Evolutionary conservation across 768 basidiomycete species (phyloP), one percentile per base, ranked within the genome.

Genomic region (Rhodotorula graminis): DNA sequence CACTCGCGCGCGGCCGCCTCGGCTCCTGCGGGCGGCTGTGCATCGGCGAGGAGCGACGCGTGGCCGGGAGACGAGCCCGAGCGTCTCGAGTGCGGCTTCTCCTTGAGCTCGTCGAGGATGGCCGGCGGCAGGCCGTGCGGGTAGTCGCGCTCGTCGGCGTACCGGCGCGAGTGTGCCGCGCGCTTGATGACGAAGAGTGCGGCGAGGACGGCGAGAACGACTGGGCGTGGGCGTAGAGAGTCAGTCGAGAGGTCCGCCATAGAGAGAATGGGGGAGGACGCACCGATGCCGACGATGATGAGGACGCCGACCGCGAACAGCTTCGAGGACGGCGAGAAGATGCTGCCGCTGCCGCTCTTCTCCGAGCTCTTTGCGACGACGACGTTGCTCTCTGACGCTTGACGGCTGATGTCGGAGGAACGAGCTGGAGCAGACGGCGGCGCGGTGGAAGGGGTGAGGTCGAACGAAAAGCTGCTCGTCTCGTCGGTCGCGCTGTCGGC

Each of bases 71-170:
- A 49, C 16, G 47, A 21, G 7, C 31, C 57, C 31, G 18, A 61
- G 27, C 64, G 58, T 57, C 46, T 59, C 18, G 50, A 40, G n/a
- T 62, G 53, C 42, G 64, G 25, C 42, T 65, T 47, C 37, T 37
- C 37, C 37, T 37, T 37, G 37, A 37, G 5, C 44, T 56, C 55
- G 42, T 56, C 44, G 23, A 25, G 16, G 33, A 57, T 15, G 16
- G 19, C 0, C 15, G 3, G 9, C 50, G 57, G 57, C 62, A 64
- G 56, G 11, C 62, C 61, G 14, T 31, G 40, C 21, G 71, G 71
- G 52, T 72, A 72, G 59, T 72, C 71, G 44, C 60, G 67, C 40
- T 33, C 58, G 64, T 72, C 71, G 58, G 67, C 67, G 59, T 49
- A 72, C 1, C 71, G 66, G 5, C 57, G 42, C 14, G 40, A 52